Conservation (phyloP, 805 yeast genomes). For the Candida ascalaphidarum region DNA sequence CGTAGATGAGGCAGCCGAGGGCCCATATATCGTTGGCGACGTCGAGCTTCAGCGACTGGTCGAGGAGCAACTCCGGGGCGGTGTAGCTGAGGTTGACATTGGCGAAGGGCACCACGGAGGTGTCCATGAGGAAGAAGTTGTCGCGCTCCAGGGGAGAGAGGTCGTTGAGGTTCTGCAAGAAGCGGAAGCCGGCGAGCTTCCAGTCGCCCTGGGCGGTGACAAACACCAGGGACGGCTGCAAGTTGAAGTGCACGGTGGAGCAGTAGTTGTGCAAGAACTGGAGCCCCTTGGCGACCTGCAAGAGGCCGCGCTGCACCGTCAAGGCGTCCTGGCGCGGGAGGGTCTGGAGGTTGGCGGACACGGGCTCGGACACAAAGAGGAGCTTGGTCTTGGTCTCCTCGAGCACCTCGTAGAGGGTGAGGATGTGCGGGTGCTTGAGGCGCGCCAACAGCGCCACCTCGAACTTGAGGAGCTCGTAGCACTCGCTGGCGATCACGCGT, state of each 20-base stretch:
- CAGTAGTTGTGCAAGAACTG: conserved; percentile 78
- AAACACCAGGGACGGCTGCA: conserved; percentile 70
- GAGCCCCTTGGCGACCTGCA: conserved; percentile 70
- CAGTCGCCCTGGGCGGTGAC: conserved; percentile 86
- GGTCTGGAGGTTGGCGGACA: conserved; percentile 46
- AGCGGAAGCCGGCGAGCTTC: conserved; percentile 74
- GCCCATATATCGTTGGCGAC: conserved; percentile 78
- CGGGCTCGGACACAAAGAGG: conserved; percentile 78
- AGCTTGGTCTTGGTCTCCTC: conserved; percentile 78
- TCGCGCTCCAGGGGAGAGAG: conserved; percentile 36
- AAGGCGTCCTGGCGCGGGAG: conserved; percentile 45
- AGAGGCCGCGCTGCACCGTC: conserved; percentile 71
- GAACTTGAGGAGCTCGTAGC: conserved; percentile 52
- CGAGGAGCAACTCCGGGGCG: conserved; percentile 78
- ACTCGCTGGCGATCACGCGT: conserved; percentile 49
- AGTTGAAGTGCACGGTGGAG: conserved; percentile 63
- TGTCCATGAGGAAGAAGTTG: conserved; percentile 61
- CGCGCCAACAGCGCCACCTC: conserved; percentile 71
- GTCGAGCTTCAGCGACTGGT: conserved; percentile 43
- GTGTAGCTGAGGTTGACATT: conserved; percentile 64
- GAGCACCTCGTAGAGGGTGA: conserved; percentile 78
- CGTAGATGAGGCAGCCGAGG: conserved; percentile 67
- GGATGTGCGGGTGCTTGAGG: conserved; percentile 81
- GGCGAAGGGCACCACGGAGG: conserved; percentile 73
- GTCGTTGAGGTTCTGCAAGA: conserved; percentile 42